These are phyloP conservation scores for Aspergillus sp. DNA, from an alignment of 2,329 filamentous ascomycete species.

Conservation along the genomic window DNA sequence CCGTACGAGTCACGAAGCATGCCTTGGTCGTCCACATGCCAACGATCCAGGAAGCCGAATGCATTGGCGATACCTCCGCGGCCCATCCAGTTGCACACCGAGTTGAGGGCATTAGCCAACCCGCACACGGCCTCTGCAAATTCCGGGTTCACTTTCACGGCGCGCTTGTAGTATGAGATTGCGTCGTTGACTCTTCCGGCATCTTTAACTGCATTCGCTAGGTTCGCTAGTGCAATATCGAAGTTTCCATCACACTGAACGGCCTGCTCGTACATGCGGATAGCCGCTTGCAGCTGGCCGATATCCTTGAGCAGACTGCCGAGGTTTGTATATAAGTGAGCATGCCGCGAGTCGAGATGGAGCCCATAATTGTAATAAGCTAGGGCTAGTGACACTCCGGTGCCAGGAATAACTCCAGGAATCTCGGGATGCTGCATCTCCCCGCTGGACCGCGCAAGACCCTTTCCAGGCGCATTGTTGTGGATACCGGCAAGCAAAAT, in stretches of 20 bases:
- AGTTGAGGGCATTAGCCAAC: conserved; percentile 90
- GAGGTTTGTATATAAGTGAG: conserved; percentile 94
- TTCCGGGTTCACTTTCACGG: conserved; percentile 86
- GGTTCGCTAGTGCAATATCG: conserved; percentile 92
- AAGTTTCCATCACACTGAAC: conserved; percentile 91
- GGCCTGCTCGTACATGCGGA: conserved; percentile 95
- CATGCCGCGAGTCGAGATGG: conserved; percentile 80
- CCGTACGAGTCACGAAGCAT: conserved; percentile 74
- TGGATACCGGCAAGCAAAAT: conserved; percentile 95
- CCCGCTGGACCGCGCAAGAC: conserved; percentile 30
- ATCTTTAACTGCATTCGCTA: conserved; percentile 97
- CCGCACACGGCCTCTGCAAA: conserved; percentile 98
- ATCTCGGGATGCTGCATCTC: conserved; percentile 53
- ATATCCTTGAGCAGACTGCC: conserved; percentile 96
- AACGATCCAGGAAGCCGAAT: conserved; percentile 74
- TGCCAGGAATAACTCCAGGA: conserved; percentile 80
- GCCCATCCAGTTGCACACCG: conserved; percentile 91
- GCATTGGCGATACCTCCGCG: conserved; percentile 81
- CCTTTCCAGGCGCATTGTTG: conserved; percentile 56
- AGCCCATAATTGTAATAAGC: conserved; percentile 96
- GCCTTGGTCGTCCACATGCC: conserved; percentile 86
- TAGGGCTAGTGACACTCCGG: conserved; percentile 81
- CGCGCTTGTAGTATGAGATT: conserved; percentile 86
- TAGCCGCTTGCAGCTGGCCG: conserved; percentile 85
- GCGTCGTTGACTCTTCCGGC: conserved; percentile 89